Evolutionary conservation across 164 flowering plant species (phyloP), one percentile per base, ranked within the genome.

Genomic region (Tetrastigma voinierianum): DNA sequence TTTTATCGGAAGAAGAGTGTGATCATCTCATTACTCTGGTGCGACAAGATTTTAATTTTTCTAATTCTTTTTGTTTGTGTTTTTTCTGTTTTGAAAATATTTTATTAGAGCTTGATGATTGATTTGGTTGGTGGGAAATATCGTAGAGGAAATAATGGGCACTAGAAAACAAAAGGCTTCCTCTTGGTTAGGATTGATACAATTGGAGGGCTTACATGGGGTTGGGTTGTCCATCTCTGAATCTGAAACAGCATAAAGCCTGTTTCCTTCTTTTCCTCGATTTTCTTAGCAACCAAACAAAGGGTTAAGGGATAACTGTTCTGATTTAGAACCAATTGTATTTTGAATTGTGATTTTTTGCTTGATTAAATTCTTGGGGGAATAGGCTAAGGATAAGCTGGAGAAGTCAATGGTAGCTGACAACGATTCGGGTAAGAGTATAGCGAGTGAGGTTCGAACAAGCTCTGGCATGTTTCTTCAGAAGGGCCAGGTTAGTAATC

Each of bases 351-450:
- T 59, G 47, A 24, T 10, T 25, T 46, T 57, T 20, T 48, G 55
- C 2, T 64, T 57, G 57, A 47, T 60, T 67, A 58, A 24, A 14
- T 20, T 59, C 18, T 53, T 25, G 58, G 73, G 56, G 19, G 59
- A 65, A 23, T 67, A 95, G 97, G 96, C 97, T 0, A 95, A 70
- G 72, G 94, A 76, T 70, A 90, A 89, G 76, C 73, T 92, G 70
- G 90, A 86, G 85, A 80, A 69, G 67, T 95, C 98, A 9, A 92
- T 89, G 97, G 98, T 95, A 64, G 96, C 92, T 4, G 98, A 95
- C 76, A 84, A 90, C 67, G 96, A 85, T 1, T 87, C 97, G 0
- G 98, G 98, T 7, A 82, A 87, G 84, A 90, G 97, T 71, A 67
- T 90, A 59, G 76, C 32, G 76, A 95, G 97, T 61, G 81, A 86